Conservation (phyloP, 805 yeast genomes). For the Ogataea methanolica region DNA sequence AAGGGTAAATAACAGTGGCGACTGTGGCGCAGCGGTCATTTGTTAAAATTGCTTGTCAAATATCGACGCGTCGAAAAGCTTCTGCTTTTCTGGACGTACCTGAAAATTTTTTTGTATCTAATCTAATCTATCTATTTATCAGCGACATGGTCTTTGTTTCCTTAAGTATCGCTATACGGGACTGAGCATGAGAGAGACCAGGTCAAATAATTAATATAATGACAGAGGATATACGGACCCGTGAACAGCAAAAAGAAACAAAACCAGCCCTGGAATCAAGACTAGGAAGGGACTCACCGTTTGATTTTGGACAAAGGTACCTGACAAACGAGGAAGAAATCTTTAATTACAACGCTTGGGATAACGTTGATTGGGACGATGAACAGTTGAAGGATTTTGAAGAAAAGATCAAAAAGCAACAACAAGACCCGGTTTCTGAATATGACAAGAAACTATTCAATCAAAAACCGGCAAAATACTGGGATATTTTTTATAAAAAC, state of each 20-base stretch:
- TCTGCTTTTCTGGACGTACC: no score
- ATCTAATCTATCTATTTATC: no score
- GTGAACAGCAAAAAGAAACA: slow-evolving; percentile 2
- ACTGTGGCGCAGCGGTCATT: no score
- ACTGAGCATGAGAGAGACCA: no score
- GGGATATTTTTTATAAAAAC: slow-evolving; percentile 92
- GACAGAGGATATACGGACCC: no score
- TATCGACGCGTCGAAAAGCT: no score
- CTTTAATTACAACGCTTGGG: slow-evolving; percentile 93
- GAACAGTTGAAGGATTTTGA: slow-evolving; percentile 77
- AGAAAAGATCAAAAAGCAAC: slow-evolving; percentile 68
- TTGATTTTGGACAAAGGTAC: slow-evolving; percentile 84
- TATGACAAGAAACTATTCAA: slow-evolving; percentile 78
- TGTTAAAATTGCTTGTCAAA: no score
- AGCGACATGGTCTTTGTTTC: no score
- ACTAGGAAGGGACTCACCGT: slow-evolving; percentile 83
- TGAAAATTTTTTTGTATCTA: no score
- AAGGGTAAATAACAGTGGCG: no score
- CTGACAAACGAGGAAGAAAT: slow-evolving; percentile 72
- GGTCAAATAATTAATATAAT: no score
- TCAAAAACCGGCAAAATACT: slow-evolving; percentile 83
- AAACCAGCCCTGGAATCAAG: slow-evolving; percentile 52
- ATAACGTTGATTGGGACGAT: slow-evolving; percentile 96
- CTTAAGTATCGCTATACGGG: no score
- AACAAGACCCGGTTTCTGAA: slow-evolving; percentile 79